Evolutionary conservation across 1,284 basidiomycete genomes (phyloP).

Genomic region (Fomitopsis betulina): DNA sequence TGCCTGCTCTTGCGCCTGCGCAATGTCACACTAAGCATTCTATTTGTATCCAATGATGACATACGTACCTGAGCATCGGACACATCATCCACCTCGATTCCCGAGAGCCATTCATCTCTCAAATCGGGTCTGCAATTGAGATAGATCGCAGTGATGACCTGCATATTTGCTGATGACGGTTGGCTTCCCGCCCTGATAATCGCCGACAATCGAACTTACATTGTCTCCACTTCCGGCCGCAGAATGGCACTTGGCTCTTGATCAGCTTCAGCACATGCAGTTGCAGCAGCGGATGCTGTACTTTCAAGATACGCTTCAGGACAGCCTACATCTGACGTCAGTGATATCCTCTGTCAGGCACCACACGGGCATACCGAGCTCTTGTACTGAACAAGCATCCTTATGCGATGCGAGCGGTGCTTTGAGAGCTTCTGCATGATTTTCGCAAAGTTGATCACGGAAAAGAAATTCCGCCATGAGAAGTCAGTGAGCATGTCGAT

Average conservation of each 20-base stretch:
- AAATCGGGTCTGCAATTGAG: constrained; percentile 95
- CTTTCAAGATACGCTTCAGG: constrained; percentile 90
- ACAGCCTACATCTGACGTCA: constrained; percentile 61
- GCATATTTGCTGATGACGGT: constrained; percentile 84
- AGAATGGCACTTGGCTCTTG: constrained; percentile 98
- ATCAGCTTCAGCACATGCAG: constrained; percentile 96
- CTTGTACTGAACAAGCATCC: constrained; percentile 98
- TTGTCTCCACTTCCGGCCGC: constrained; percentile 97
- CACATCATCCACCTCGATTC: constrained; percentile 89
- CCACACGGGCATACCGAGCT: constrained; percentile 66
- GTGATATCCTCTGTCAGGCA: background rate
- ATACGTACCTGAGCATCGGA: constrained; percentile 70
- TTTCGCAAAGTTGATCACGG: constrained; percentile 96
- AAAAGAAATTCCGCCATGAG: constrained; percentile 98
- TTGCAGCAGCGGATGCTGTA: constrained; percentile 92
- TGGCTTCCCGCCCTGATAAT: background rate
- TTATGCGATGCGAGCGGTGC: constrained; percentile 89
- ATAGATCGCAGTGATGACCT: constrained; percentile 98
- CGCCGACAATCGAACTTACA: constrained; percentile 46
- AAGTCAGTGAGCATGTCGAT: constrained; percentile 90
- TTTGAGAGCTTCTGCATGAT: constrained; percentile 99
- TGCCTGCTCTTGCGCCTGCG: constrained; percentile 93
- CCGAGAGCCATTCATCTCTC: constrained; percentile 96
- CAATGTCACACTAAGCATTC: background rate
- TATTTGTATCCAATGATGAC: background rate